Base-by-base conservation (phyloP, 1,139 yeast genomes). In the Blastobotrys capitulatus region DNA sequence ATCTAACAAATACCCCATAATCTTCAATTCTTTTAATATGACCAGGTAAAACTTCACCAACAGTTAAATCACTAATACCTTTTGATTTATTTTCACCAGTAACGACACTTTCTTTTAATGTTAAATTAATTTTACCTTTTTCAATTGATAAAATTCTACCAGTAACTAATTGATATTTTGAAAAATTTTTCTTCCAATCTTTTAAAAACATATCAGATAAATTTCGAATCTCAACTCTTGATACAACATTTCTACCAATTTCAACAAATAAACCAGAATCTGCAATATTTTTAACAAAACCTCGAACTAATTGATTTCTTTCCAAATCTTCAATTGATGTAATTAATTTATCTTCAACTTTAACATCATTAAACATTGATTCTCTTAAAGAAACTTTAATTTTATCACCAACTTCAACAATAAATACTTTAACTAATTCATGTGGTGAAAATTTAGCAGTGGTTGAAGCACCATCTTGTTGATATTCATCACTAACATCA, bases 1-100 rank as follows among this genome's bases (percentile, higher is more conserved):
- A 73, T 56, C 79, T 81, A 44, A 92, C 85, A 64, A 92, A 90
- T 5, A 89, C 95, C 70, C 98, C 98, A 63, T 82, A 92, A 48
- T 87, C 95, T 45, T 90, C 82, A 18, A 84, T 87, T 52, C 78
- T 78, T 63, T 81, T 84, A n/a, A 72, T 63, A n/a, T 57, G 72
- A 63, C 97, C 98, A 63, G 85, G 92, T 58, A 72, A 79, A 26
- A 84, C 70, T 26, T 84, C 86, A 46, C 88, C 96, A 44, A 75
- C 80, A 51, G 76, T 65, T 52, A 89, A 72, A 52, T 87, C 95
- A 43, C 58, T 56, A 71, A 72, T 66, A 79, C 83, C 62, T 39
- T 59, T 52, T 12, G 56, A 54, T 13, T 48, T 51, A 46, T 57
- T 57, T 34, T 69, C 67, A 46, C 95, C 95, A 54, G 78, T 78